Evolutionary conservation across 768 basidiomycete species (phyloP).

Genomic region (Nevesoporus exiguus): DNA sequence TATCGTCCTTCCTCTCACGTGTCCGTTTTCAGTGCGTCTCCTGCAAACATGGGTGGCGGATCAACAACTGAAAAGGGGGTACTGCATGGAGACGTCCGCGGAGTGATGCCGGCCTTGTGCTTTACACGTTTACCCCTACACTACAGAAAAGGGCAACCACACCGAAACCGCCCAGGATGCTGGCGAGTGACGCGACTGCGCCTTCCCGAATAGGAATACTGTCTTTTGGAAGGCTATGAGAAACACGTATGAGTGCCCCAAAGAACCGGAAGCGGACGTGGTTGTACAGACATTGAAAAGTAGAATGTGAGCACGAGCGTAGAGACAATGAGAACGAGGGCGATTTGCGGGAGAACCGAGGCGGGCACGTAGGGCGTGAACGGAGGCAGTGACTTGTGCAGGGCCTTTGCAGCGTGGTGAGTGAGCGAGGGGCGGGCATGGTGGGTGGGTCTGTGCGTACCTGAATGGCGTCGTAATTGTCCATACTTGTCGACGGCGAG

Average conservation of each 20-base stretch:
- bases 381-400: conserved; percentile 63
- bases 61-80: conserved; percentile 56
- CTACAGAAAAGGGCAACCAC: conserved; percentile 76
- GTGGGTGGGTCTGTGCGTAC: conserved; percentile 33
- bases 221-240: conserved; percentile 69
- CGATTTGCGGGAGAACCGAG: conserved; percentile 65
- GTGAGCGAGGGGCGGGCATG: not conserved
- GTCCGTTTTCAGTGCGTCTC: conserved; percentile 53
- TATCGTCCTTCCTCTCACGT: conserved; percentile 3
- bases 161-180: conserved; percentile 81
- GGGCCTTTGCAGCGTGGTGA: conserved; percentile 38
- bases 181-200: conserved; percentile 67
- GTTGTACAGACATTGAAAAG: conserved; percentile 70
- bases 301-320: conserved; percentile 90
- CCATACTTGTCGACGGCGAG: conserved; percentile 40
- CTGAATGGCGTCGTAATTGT: conserved; percentile 53
- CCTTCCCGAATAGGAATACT: conserved; percentile 64
- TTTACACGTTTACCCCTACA: conserved; percentile 30
- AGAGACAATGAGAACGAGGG: conserved; percentile 64
- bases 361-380: conserved; percentile 73
- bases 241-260: conserved; percentile 6
- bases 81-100: not conserved
- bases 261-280: not conserved
- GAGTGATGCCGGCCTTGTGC: conserved; percentile 12
- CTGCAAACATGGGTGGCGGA: conserved; percentile 79